phyloP scores from a whole-genome alignment of 768 basidiomycete species.

The Auriscalpium orientale region DNA sequence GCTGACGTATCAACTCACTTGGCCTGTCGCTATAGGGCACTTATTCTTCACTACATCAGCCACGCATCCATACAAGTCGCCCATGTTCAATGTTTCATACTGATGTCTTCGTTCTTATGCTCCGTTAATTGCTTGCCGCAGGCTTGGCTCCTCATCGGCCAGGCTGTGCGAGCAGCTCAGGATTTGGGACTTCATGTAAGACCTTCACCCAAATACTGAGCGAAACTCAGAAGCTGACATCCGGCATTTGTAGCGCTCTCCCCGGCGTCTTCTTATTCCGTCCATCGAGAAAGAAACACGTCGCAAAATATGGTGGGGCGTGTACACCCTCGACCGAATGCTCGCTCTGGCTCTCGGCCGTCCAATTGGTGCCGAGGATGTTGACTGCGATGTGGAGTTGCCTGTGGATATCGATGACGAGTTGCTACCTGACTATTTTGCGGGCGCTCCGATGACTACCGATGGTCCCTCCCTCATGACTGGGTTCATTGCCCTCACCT shows the following conservation, averaged over 20 bases:
- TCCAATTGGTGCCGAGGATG: slow-evolving; percentile 82
- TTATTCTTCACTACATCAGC: slow-evolving; percentile 89
- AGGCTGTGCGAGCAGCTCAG: slow-evolving; percentile 83
- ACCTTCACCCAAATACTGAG: slow-evolving; percentile 1
- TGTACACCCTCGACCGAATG: slow-evolving; percentile 87
- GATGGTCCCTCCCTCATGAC: slow-evolving; percentile 68
- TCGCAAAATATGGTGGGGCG: slow-evolving; percentile 91
- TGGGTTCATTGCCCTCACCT: slow-evolving; percentile 67
- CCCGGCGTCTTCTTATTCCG: slow-evolving; percentile 60
- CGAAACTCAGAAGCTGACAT: slow-evolving; percentile 9
- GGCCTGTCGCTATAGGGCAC: slow-evolving; percentile 43
- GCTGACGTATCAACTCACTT: background rate
- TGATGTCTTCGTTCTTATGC: slow-evolving; percentile 86
- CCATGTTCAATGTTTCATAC: slow-evolving; percentile 85
- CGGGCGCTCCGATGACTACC: slow-evolving; percentile 49
- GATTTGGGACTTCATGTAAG: slow-evolving; percentile 89
- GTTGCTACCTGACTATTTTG: slow-evolving; percentile 61
- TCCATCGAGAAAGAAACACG: slow-evolving; percentile 84
- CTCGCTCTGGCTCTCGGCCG: slow-evolving; percentile 85
- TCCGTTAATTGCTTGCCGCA: slow-evolving; percentile 91
- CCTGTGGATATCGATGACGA: slow-evolving; percentile 84
- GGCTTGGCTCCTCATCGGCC: slow-evolving; percentile 88
- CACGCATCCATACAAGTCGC: slow-evolving; percentile 76
- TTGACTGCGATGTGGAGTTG: slow-evolving; percentile 84
- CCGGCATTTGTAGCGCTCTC: slow-evolving; percentile 55